Conservation (phyloP, 2,329 filamentous ascomycete species). For the Tolypocladium paradoxum region DNA sequence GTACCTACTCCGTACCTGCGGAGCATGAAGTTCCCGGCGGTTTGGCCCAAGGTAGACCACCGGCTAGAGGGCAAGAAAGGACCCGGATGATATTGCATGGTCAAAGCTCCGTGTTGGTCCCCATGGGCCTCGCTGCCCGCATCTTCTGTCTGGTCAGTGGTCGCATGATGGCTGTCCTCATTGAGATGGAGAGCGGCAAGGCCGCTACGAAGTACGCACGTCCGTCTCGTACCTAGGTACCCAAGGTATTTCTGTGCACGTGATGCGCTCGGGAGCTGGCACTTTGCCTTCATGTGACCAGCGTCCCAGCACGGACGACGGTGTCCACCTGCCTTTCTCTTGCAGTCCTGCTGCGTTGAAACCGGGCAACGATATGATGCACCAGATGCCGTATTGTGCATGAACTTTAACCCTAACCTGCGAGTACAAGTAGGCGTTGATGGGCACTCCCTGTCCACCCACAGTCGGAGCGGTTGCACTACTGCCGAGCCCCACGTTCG, state of each 20-base stretch:
- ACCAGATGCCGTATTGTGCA: not conserved
- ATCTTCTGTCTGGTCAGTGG: too few relatives aligned
- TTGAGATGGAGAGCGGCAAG: too few relatives aligned
- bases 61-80: not conserved
- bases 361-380: not conserved
- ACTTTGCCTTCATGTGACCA: not conserved
- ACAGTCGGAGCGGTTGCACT: not conserved
- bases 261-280: not conserved
- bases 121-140: not conserved
- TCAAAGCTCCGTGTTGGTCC: not conserved
- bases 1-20: too few relatives aligned
- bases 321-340: not conserved
- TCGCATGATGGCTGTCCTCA: too few relatives aligned
- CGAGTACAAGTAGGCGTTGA: not conserved
- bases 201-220: not conserved
- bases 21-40: too few relatives aligned
- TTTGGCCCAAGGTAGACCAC: too few relatives aligned
- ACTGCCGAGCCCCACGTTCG: not conserved
- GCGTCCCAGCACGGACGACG: not conserved
- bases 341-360: not conserved
- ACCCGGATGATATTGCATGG: not conserved
- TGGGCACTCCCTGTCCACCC: not conserved
- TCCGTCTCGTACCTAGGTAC: too few relatives aligned
- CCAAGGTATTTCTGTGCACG: not conserved
- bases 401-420: not conserved